Evolutionary conservation across 1,139 yeast genomes (phyloP), one percentile per base, ranked within the genome.

Genomic region (Lodderomyces beijingensis): DNA sequence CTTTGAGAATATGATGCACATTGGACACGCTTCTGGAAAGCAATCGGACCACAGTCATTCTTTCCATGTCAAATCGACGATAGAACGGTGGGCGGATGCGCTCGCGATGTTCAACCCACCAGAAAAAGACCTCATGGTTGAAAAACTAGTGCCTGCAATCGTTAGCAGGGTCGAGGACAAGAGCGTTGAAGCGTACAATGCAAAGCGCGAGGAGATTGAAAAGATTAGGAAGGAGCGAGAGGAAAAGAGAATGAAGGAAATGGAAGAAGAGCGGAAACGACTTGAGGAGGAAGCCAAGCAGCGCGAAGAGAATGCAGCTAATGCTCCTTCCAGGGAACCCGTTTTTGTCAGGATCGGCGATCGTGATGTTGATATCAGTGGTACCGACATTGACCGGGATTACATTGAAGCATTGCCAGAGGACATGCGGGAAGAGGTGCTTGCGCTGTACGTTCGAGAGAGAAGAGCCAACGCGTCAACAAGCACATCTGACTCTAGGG

Each of bases 371-470:
- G 94, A 89, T 52, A 84, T 89, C 28, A 76, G 93, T 35, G 93
- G 89, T 0, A 80, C 95, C 3, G 96, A 87, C 37, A 87, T 89
- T 38, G 96, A 89, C 56, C 95, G 95, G 0, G 93, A 84, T 46
- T 89, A 88, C 51, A 69, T 89, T 42, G 85, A 82, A 45, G 96
- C 96, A 0, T 66, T 89, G 24, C 97, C 97, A 0, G 95, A 85
- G 31, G 94, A 86, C 34, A 84, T 89, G 84, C 68, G 96, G 33
- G 95, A 88, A 44, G 96, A 89, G 49, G 97, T 88, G 0, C 78
- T 87, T 49, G 78, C 93, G 0, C 94, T 88, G 46, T 95, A 88
- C 51, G 66, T 88, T 4, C 66, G 91, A 28, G 95, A 87, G 43
- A 51, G 74, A 40, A 49, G 79, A 33, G 77, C 69, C 45, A 81